Evolutionary conservation across 2,329 filamentous ascomycete species (phyloP).

Genomic region (Diaporthe destruens): DNA sequence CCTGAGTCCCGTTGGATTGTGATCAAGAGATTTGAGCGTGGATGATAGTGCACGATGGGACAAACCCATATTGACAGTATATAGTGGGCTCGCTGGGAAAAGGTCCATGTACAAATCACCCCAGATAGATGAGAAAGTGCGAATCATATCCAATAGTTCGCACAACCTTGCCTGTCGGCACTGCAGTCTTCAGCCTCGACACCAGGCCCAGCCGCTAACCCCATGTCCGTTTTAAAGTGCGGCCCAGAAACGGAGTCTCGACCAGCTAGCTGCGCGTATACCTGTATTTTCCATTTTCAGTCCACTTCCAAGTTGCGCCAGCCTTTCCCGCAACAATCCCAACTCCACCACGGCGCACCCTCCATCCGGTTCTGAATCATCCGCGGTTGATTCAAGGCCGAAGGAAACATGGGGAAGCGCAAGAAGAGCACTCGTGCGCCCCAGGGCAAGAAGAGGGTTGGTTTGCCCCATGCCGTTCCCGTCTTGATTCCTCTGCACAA

Average conservation of each 20-base stretch:
- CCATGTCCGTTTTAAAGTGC: conserved; percentile 14
- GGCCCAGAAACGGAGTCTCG: background rate
- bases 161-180: background rate
- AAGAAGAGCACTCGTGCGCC: conserved; percentile 92
- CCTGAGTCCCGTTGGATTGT: background rate
- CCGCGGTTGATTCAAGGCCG: background rate
- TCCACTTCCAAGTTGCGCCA: conserved; percentile 13
- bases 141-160: background rate
- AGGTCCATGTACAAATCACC: background rate
- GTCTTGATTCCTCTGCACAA: conserved; percentile 18
- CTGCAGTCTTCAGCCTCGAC: background rate
- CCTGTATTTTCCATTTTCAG: conserved; percentile 20
- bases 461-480: background rate
- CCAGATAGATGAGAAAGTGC: background rate
- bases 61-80: background rate
- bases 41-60: background rate
- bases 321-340: conserved; percentile 7
- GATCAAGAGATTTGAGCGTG: background rate
- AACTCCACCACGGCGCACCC: conserved; percentile 10
- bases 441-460: conserved; percentile 84
- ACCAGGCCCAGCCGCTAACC: conserved; percentile 21
- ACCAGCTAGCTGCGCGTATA: background rate
- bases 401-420: conserved; percentile 81
- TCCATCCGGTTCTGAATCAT: conserved; percentile 1
- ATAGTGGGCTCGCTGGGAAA: background rate